Base-by-base conservation (phyloP, 192 early-diverging fungal species). In the Haplosporangium gracile region DNA sequence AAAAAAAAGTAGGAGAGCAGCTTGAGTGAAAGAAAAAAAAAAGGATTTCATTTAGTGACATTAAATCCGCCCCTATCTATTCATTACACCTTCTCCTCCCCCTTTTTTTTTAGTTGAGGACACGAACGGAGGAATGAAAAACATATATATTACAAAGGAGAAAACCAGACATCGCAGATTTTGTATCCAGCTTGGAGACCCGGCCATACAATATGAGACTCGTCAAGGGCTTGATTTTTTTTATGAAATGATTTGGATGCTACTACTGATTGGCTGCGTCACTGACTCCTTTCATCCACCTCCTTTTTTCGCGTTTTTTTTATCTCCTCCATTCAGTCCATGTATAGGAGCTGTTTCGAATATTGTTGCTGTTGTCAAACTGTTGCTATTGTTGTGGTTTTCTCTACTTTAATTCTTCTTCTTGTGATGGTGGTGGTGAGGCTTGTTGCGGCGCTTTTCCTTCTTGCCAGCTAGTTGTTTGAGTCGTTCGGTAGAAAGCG, bases 381-480 rank as follows among this genome's bases (percentile, higher is more conserved):
- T 15, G 13, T 13, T 9, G 10, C 13, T 45, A 10, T 15, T 15
- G 43, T 15, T 60, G n/a, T 26, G 3, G 55, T 26, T 60, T 15
- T 1, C 11, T 26, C 7, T 10, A 29, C 1, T 32, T 65, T 73
- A 15, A 26, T 71, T 40, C 45, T 24, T 49, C 40, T 29, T 45
- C 72, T 45, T 45, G 22, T 73, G 8, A 45, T 63, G 75, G 53
- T 45, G 60, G 39, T 76, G 75, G 40, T 68, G 75, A 38, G 75
- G 38, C 60, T 65, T 76, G 60, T 76, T 76, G 53, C 68, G 75
- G 55, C 75, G 60, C 40, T 76, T 68, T 20, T 60, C 57, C 53
- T 8, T 76, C n/a, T 76, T 38, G 75, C 29, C 53, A 24, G 7
- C 75, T 65, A 76, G 4, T 38, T 13, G 49, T 51, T 51, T 51